Conservation (phyloP, 106 monocot species). For the Dioscorea dumetorum region DNA sequence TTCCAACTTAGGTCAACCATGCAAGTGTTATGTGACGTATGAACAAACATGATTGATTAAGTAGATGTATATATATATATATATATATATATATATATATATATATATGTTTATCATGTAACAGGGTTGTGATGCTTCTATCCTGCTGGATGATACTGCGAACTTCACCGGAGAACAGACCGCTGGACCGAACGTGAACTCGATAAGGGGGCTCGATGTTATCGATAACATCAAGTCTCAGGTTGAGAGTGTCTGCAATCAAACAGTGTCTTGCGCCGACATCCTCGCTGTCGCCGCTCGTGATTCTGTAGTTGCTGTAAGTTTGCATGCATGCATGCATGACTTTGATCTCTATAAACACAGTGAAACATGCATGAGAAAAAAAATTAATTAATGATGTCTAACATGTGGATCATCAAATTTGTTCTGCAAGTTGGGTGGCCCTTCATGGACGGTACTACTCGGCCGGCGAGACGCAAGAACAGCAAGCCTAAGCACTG, state of each 20-base stretch:
- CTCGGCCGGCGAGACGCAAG: conserved; percentile 71
- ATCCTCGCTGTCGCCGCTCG: conserved; percentile 55
- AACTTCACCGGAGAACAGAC: conserved; percentile 46
- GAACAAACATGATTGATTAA: too few relatives aligned
- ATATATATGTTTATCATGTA: neutral
- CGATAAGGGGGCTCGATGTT: conserved; percentile 34
- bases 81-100: too few relatives aligned
- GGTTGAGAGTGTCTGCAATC: conserved; percentile 28
- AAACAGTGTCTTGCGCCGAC: conserved; percentile 47
- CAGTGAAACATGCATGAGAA: neutral
- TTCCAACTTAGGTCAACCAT: too few relatives aligned
- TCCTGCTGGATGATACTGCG: conserved; percentile 37
- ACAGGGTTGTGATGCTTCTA: conserved; percentile 49
- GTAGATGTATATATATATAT: neutral
- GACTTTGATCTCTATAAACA: neutral
- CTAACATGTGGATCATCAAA: neutral
- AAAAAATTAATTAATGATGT: neutral
- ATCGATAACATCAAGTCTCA: conserved; percentile 39
- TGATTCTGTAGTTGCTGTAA: conserved; percentile 50
- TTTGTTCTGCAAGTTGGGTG: conserved; percentile 33
- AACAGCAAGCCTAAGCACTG: conserved; percentile 46
- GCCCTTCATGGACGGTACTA: conserved; percentile 59
- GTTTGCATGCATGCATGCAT: conserved; percentile 5
- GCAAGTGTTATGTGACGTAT: too few relatives aligned
- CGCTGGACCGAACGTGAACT: conserved; percentile 30